Conservation (phyloP, 352 stramenopile genomes). For the Pythium monospermum region DNA sequence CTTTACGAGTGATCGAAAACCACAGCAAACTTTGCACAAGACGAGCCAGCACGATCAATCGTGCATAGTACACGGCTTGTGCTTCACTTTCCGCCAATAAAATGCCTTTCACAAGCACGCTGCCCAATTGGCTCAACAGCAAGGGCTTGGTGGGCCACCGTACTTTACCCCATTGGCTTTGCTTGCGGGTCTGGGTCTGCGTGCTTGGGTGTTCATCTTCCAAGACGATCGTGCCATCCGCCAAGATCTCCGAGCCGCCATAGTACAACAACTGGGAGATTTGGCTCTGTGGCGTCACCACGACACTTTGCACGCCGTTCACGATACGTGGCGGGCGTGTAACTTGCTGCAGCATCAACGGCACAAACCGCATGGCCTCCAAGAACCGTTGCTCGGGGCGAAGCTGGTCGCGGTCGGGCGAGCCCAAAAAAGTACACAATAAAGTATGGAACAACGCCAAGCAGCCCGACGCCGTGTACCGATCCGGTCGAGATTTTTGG, state of each 20-base stretch:
- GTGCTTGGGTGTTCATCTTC: constrained; percentile 76
- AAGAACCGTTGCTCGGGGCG: constrained; percentile 58
- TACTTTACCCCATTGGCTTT: constrained; percentile 81
- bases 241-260: constrained; percentile 62
- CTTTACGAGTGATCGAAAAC: constrained; percentile 55
- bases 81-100: constrained; percentile 48
- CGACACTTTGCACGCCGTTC: constrained; percentile 13
- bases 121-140: constrained; percentile 66
- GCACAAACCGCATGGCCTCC: constrained; percentile 68
- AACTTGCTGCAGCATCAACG: constrained; percentile 66
- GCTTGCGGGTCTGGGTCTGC: constrained; percentile 83
- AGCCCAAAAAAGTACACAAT: constrained; percentile 70
- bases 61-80: constrained; percentile 56
- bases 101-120: constrained; percentile 65
- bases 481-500: constrained; percentile 77
- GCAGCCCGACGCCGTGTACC: constrained; percentile 69
- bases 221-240: constrained; percentile 59
- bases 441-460: constrained; percentile 78
- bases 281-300: constrained; percentile 27
- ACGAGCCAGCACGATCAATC: constrained; percentile 61
- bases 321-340: constrained; percentile 23
- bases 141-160: constrained; percentile 72
- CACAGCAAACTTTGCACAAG: constrained; percentile 76
- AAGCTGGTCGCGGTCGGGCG: constrained; percentile 49
- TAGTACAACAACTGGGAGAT: constrained; percentile 67